A percentile compares a stretch with the other conserved stretches of the same genome.
phyloP scores from a whole-genome alignment of 164 flowering plant genomes.

The Nymphaea thermarum region DNA sequence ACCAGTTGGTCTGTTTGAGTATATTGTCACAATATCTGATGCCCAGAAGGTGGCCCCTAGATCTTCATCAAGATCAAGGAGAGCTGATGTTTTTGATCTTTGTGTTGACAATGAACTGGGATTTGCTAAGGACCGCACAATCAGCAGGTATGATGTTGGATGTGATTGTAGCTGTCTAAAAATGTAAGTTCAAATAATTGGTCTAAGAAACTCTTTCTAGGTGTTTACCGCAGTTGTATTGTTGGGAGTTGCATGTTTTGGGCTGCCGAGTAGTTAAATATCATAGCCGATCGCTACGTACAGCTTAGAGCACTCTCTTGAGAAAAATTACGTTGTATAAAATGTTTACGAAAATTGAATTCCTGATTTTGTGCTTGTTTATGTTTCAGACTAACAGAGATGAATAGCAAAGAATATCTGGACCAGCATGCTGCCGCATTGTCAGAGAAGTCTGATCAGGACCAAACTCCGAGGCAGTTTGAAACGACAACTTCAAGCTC shows the following conservation, averaged over 20 bases:
- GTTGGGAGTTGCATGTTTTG: not conserved
- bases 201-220: not conserved
- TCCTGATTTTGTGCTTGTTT: not conserved
- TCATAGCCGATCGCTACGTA: not conserved
- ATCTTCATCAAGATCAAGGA: constrained; percentile 83
- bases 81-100: constrained; percentile 58
- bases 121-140: constrained; percentile 93
- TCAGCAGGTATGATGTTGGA: constrained; percentile 60
- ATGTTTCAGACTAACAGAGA: constrained; percentile 75
- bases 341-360: no score
- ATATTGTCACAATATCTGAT: constrained; percentile 67
- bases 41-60: constrained; percentile 75
- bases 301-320: not conserved
- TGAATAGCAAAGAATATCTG: constrained; percentile 82
- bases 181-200: not conserved
- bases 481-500: not conserved
- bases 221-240: not conserved
- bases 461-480: constrained; percentile 1
- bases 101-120: constrained; percentile 97
- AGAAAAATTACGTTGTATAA: no score
- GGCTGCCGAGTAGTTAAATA: not conserved
- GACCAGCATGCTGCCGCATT: constrained; percentile 54
- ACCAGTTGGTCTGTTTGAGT: constrained; percentile 57
- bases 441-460: constrained; percentile 19
- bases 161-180: not conserved